A percentile compares a stretch with the other conserved stretches of the same genome.
These are phyloP conservation scores for Umbelopsis sp. DNA, from an alignment of 192 early-diverging fungal genomes.

Conservation along the genomic window DNA sequence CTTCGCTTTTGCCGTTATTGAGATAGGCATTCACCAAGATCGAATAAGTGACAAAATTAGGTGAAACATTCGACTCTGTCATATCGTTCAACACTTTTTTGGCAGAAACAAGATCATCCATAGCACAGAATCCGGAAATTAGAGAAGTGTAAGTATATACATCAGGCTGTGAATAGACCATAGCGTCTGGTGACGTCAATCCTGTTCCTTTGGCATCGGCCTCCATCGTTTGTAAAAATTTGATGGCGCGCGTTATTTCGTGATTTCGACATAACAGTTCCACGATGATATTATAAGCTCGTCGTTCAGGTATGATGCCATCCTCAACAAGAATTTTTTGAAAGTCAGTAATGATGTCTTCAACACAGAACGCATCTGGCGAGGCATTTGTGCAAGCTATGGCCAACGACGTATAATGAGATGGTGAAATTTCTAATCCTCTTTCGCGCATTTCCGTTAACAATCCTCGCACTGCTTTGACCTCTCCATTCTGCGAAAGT, in stretches of 20 bases:
- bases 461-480: neutral
- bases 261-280: slow-evolving; percentile 11
- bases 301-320: slow-evolving; percentile 7
- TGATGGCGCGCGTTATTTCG: neutral
- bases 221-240: slow-evolving; percentile 21
- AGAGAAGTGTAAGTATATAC: slow-evolving; percentile 37
- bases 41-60: slow-evolving; percentile 25
- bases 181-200: neutral
- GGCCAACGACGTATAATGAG: slow-evolving; percentile 22
- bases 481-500: slow-evolving; percentile 14
- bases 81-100: slow-evolving; percentile 32
- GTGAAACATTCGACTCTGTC: slow-evolving; percentile 22
- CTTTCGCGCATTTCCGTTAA: neutral
- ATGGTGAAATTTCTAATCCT: neutral
- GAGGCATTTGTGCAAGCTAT: slow-evolving; percentile 8
- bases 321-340: neutral
- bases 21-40: slow-evolving; percentile 30
- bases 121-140: slow-evolving; percentile 26
- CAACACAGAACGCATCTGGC: neutral
- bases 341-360: slow-evolving; percentile 9
- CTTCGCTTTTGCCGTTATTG: neutral
- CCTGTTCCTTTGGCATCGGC: neutral
- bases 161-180: slow-evolving; percentile 12
- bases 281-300: slow-evolving; percentile 22
- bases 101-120: slow-evolving; percentile 23